phyloP scores from a whole-genome alignment of 1,139 yeast genomes.

The Magnusiomyces ingens region DNA sequence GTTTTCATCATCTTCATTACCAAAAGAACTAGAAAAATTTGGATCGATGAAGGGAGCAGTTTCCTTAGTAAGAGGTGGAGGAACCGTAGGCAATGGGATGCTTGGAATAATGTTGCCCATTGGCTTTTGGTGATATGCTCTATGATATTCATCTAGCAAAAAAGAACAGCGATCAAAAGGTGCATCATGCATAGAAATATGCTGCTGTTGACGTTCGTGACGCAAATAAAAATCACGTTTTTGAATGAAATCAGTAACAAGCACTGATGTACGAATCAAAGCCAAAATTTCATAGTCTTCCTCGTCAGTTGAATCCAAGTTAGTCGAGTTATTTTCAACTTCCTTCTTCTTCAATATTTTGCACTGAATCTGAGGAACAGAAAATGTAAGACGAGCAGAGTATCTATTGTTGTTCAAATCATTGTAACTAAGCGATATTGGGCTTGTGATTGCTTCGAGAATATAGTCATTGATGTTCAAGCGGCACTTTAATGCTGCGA shows the following conservation, averaged over 20 bases:
- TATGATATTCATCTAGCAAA: conserved; percentile 46
- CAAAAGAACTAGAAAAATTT: conserved; percentile 14
- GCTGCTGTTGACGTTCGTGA: conserved; percentile 53
- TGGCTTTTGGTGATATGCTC: conserved; percentile 34
- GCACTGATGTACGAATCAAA: conserved; percentile 49
- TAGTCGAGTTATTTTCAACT: conserved; percentile 17
- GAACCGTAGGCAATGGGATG: conserved; percentile 56
- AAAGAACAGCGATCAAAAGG: conserved; percentile 79
- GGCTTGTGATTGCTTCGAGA: conserved; percentile 27
- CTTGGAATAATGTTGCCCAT: conserved; percentile 45
- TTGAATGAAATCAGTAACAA: conserved; percentile 53
- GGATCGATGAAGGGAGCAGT: conserved; percentile 26
- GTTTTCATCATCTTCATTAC: conserved; percentile 9
- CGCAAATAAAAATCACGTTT: conserved; percentile 45
- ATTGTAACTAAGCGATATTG: conserved; percentile 46
- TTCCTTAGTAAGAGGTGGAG: conserved; percentile 49
- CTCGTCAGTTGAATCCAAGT: neutral
- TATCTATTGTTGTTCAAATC: conserved; percentile 68
- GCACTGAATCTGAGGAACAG: conserved; percentile 42
- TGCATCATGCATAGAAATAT: conserved; percentile 65
- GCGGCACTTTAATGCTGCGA: conserved; percentile 24
- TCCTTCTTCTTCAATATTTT: conserved; percentile 29
- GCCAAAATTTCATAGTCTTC: conserved; percentile 23
- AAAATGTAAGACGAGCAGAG: conserved; percentile 47
- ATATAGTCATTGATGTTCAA: conserved; percentile 30